These are phyloP conservation scores for Apium graveolens DNA, from an alignment of 129 eudicot species.

Conservation along the genomic window DNA sequence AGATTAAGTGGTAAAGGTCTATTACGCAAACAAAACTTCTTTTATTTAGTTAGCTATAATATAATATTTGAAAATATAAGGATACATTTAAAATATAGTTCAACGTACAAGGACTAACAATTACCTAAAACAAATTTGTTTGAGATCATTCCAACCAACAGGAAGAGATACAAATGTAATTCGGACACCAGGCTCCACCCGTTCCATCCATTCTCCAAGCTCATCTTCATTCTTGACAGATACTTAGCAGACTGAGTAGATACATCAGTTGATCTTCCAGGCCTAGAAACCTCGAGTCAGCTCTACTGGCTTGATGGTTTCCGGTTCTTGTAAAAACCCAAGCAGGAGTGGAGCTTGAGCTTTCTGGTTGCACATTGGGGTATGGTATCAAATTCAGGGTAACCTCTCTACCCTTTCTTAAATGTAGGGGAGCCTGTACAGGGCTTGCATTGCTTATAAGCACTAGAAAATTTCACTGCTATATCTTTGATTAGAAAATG, in stretches of 20 bases:
- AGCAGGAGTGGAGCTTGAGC: constrained; percentile 40
- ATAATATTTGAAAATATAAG: neutral
- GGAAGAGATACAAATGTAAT: constrained; percentile 45
- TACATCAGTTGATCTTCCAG: constrained; percentile 48
- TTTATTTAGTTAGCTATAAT: neutral
- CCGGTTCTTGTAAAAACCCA: constrained; percentile 57
- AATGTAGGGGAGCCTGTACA: constrained; percentile 22
- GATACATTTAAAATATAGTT: neutral
- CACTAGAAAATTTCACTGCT: constrained; percentile 41
- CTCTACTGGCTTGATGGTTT: constrained; percentile 22
- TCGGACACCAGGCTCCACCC: constrained; percentile 50
- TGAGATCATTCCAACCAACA: constrained; percentile 42
- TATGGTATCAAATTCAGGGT: too few relatives aligned
- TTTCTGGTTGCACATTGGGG: constrained; percentile 40
- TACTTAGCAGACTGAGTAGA: constrained; percentile 54
- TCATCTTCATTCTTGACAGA: constrained; percentile 34
- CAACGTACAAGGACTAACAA: neutral
- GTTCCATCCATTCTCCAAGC: constrained; percentile 59
- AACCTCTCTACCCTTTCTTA: too few relatives aligned
- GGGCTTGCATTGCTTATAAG: too few relatives aligned
- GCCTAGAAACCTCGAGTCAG: constrained; percentile 32
- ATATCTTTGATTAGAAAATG: constrained; percentile 41
- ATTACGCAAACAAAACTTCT: neutral
- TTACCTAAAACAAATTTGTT: constrained; percentile 44
- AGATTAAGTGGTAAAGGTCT: neutral